These are phyloP conservation scores for Chondrus crispus DNA, from an alignment of 23 red algal genomes.

Conservation along the genomic window DNA sequence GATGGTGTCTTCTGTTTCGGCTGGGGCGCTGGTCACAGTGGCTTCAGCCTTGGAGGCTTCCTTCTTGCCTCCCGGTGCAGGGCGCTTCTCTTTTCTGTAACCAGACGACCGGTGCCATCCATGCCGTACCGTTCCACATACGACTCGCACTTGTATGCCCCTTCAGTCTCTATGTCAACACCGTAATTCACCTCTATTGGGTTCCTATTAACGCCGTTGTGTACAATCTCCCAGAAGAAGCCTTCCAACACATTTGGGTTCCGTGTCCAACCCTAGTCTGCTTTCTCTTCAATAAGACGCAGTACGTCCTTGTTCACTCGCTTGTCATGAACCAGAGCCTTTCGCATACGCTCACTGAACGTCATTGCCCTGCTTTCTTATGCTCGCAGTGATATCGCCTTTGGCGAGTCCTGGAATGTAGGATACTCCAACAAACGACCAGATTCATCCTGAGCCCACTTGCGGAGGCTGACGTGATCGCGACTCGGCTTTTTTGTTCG, in stretches of 20 bases:
- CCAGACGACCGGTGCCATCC: too few species aligned
- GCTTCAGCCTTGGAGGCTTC: too few species aligned
- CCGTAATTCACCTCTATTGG: conserved; percentile 40
- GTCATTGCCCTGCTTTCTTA: neutral
- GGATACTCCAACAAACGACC: conserved; percentile 23
- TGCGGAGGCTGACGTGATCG: neutral
- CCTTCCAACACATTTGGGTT: conserved; percentile 1
- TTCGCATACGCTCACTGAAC: neutral
- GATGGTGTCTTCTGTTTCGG: too few species aligned
- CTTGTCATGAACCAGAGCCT: neutral
- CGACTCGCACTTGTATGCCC: conserved; percentile 30
- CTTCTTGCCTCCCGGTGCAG: too few species aligned
- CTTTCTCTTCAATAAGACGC: neutral
- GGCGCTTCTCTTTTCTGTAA: too few species aligned
- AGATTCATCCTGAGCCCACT: conserved; percentile 8
- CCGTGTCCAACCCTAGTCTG: neutral
- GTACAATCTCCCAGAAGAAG: conserved; percentile 37
- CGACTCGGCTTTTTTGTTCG: neutral
- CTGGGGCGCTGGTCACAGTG: too few species aligned
- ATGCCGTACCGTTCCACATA: conserved; percentile 57
- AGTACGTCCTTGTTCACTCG: neutral
- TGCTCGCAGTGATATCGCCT: neutral
- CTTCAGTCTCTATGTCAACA: conserved; percentile 61
- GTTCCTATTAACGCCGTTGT: conserved; percentile 2
- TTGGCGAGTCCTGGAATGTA: conserved; percentile 18